Conservation (phyloP, 106 monocot genomes). For the Platanthera zijinensis region DNA sequence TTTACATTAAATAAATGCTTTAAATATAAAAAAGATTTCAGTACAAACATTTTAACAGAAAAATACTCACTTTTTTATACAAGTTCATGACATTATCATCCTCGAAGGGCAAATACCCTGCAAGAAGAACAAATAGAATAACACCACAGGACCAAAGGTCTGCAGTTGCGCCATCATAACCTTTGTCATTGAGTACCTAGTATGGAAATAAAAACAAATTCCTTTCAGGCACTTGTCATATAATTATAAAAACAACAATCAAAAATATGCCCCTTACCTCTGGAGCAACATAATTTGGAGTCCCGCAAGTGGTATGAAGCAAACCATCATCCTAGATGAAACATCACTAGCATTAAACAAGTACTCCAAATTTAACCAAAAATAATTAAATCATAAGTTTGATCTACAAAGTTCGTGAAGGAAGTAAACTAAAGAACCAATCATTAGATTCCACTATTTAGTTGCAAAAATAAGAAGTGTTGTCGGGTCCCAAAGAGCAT, state of each 20-base stretch:
- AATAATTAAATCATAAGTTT: neutral
- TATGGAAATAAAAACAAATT: constrained; percentile 5
- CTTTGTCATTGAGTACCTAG: constrained; percentile 78
- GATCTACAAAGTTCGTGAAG: too few species aligned
- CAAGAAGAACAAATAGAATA: constrained; percentile 71
- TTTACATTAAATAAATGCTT: constrained; percentile 4
- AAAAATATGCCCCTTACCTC: constrained; percentile 32
- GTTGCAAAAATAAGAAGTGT: too few species aligned
- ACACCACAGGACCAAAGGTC: constrained; percentile 98
- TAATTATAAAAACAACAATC: neutral
- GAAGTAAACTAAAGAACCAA: too few species aligned
- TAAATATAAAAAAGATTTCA: neutral
- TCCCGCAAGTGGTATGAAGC: constrained; percentile 80
- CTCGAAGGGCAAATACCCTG: constrained; percentile 91
- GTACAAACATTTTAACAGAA: too few species aligned
- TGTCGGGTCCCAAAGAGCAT: too few species aligned
- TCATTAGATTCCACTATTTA: too few species aligned
- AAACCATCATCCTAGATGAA: constrained; percentile 65
- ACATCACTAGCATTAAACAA: constrained; percentile 2
- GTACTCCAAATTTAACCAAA: neutral
- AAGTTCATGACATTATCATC: constrained; percentile 56
- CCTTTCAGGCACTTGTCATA: neutral
- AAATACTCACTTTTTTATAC: constrained; percentile 62
- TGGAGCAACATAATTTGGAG: constrained; percentile 94
- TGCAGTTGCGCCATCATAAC: constrained; percentile 76